Evolutionary conservation across 2,329 filamentous ascomycete genomes (phyloP).

Genomic region (Ophiostoma australiae): DNA sequence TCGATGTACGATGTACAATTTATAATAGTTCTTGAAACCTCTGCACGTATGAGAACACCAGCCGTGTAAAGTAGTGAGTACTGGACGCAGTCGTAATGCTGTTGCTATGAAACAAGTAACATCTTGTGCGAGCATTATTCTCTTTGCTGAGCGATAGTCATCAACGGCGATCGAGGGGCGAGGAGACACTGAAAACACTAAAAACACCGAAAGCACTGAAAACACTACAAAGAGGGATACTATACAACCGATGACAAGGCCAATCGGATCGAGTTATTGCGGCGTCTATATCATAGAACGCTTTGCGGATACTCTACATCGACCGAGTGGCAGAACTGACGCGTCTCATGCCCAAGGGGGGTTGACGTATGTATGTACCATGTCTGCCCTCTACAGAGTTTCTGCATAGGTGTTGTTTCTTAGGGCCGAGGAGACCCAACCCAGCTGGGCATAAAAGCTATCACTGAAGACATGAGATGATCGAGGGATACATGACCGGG

Average conservation of each 20-base stretch:
- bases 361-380: neutral
- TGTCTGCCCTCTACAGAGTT: no score
- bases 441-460: neutral
- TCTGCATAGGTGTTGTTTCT: neutral
- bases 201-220: no score
- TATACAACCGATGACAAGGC: neutral
- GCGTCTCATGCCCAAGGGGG: constrained; percentile 1
- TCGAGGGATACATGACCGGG: neutral
- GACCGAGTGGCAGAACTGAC: neutral
- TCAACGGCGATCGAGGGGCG: no score
- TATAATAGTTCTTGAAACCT: neutral
- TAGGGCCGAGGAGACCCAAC: constrained; percentile 4
- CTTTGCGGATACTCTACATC: neutral
- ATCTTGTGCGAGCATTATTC: neutral
- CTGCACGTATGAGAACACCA: neutral
- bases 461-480: neutral
- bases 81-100: neutral
- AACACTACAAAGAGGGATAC: no score
- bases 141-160: no score
- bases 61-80: neutral
- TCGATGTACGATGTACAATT: neutral
- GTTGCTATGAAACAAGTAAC: neutral
- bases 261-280: neutral
- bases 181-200: no score
- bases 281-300: neutral